Conservation (phyloP, 225 moss, liverwort and hornwort species). For the Antitrichia curtipendula region DNA sequence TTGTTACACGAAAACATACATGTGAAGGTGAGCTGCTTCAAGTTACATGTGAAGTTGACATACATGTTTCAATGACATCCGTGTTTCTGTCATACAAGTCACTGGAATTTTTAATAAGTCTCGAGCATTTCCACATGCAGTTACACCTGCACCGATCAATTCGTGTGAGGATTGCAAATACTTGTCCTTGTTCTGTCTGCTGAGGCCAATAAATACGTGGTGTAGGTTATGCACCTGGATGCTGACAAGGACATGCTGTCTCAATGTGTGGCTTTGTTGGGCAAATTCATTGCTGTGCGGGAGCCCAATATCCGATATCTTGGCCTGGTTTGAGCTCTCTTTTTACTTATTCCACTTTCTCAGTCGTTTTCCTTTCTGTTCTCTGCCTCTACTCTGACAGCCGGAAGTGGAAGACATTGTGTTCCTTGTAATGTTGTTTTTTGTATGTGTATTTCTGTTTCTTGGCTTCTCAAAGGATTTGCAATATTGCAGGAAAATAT, state of each 20-base stretch:
- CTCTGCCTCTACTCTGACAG: neutral
- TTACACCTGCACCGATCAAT: neutral
- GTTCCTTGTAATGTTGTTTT: neutral
- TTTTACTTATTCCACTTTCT: neutral
- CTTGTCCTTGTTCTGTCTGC: neutral
- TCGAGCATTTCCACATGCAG: neutral
- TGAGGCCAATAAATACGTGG: neutral
- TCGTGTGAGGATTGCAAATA: neutral
- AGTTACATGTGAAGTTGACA: neutral
- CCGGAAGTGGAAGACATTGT: neutral
- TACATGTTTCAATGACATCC: no score
- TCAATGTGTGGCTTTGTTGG: conserved; percentile 89
- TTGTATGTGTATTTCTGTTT: neutral
- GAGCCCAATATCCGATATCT: conserved; percentile 97
- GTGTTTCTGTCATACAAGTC: neutral
- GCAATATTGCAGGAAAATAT: conserved; percentile 80
- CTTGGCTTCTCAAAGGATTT: neutral
- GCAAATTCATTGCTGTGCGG: conserved; percentile 93
- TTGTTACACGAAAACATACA: neutral
- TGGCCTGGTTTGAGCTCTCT: conserved; percentile 61
- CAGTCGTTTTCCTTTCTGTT: neutral
- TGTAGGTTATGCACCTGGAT: conserved; percentile 97
- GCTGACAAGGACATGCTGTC: conserved; percentile 98
- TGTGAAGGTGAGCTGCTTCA: neutral
- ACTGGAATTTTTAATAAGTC: neutral